A percentile compares a stretch with the other conserved stretches of the same genome.
Evolutionary conservation across 2,329 filamentous ascomycete species (phyloP).

Genomic region (Exophiala dermatitidis): DNA sequence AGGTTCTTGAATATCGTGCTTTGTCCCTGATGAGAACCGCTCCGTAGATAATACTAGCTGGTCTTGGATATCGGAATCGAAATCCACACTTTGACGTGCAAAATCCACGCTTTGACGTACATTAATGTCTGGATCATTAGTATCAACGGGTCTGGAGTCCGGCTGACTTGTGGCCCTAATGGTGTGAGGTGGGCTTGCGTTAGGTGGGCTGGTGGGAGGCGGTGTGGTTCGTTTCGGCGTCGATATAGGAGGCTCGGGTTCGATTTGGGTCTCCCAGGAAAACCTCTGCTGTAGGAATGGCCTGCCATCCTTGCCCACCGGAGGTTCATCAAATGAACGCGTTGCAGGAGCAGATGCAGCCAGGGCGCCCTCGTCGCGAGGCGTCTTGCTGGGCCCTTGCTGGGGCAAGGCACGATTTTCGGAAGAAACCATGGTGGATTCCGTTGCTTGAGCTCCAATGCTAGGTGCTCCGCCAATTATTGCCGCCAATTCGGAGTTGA

Average conservation of each 20-base stretch:
- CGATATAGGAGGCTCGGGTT: slow-evolving; percentile 4
- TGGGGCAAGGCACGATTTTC: neutral
- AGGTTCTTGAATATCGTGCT: neutral
- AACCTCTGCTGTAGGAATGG: slow-evolving; percentile 35
- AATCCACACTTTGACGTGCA: neutral
- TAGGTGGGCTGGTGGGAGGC: slow-evolving; percentile 10
- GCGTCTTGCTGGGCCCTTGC: neutral
- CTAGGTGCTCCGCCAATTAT: no score
- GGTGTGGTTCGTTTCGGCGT: slow-evolving; percentile 15
- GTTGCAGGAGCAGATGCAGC: neutral
- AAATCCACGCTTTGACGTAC: neutral
- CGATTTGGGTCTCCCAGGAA: slow-evolving; percentile 37
- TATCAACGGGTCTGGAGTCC: neutral
- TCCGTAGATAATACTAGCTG: neutral
- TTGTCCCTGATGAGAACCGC: neutral
- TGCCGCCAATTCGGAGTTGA: no score
- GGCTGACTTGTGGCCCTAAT: slow-evolving; percentile 5
- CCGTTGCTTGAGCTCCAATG: no score
- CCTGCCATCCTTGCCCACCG: slow-evolving; percentile 3
- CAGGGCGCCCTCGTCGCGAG: neutral
- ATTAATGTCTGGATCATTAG: neutral
- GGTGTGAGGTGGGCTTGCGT: slow-evolving; percentile 12
- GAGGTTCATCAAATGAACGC: neutral
- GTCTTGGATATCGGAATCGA: neutral
- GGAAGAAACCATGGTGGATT: neutral